Evolutionary conservation across 164 flowering plant species (phyloP).

Genomic region (Magnolia kwangsiensis): DNA sequence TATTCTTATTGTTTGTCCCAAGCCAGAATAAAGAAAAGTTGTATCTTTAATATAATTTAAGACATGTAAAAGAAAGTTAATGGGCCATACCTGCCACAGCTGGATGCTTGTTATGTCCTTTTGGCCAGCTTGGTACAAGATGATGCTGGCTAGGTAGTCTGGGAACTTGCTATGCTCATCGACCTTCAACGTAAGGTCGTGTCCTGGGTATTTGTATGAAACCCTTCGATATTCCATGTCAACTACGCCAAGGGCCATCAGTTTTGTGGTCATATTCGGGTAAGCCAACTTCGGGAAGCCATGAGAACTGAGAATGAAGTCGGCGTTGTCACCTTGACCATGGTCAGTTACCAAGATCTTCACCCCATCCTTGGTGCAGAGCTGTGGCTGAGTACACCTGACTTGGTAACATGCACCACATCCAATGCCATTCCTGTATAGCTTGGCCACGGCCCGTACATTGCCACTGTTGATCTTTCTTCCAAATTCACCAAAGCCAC

Average conservation of each 20-base stretch:
- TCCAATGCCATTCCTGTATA: no score
- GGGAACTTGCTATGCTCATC: slow-evolving; percentile 62
- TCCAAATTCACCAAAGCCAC: no score
- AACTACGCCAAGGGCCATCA: slow-evolving; percentile 65
- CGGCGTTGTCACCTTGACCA: slow-evolving; percentile 77
- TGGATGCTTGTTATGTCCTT: slow-evolving; percentile 52
- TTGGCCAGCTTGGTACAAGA: slow-evolving; percentile 49
- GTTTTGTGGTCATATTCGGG: slow-evolving; percentile 27
- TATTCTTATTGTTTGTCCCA: no score
- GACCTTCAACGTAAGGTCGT: slow-evolving; percentile 53
- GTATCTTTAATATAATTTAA: no score
- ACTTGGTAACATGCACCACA: no score
- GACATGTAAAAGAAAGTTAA: no score
- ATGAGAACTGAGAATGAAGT: slow-evolving; percentile 64
- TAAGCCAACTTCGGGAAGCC: slow-evolving; percentile 54
- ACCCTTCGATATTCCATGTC: slow-evolving; percentile 59
- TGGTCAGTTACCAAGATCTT: slow-evolving; percentile 69
- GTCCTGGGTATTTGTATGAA: slow-evolving; percentile 50
- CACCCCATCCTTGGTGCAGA: slow-evolving; percentile 58
- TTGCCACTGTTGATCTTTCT: no score
- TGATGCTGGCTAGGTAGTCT: slow-evolving; percentile 55
- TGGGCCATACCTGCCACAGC: slow-evolving; percentile 60
- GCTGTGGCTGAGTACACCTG: slow-evolving; percentile 52
- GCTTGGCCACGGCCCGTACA: no score
- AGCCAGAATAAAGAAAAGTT: no score